Base-by-base conservation (phyloP, 306 rosid genomes). In the Vicia sativa region DNA sequence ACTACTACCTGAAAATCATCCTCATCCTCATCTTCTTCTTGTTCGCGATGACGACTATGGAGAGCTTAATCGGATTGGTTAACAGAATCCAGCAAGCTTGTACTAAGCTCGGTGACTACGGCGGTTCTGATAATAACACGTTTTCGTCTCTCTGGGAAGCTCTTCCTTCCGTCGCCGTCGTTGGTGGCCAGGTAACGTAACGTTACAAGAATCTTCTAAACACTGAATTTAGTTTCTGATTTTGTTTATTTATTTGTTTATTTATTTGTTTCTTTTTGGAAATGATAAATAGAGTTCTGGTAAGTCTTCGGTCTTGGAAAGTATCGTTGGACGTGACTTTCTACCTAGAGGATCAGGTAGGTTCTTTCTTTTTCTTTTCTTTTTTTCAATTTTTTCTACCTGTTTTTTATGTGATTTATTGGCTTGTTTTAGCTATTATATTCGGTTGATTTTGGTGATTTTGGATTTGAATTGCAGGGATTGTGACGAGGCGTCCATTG, bases 321-420 rank as follows among this genome's bases (percentile, higher is more conserved):
- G 98, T 67, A 85, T 90, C 66, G 98, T 93, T 25, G 98, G 98
- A 26, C 96, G 98, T 62, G 98, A 93, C 75, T 93, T 93, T 78
- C 91, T 93, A 42, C 98, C 98, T 1, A 82, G 98, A 77, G 98
- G 98, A 78, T 93, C 98, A 72, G 98, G 98, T 93, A 72, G 98
- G 98, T 93, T 61, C 3, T 59, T 9, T 26, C 29, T n/a, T 28
- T 44, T 19, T 15, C 11, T 43, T 1, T 0, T 46, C n/a, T 65
- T 38, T n/a, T 19, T 41, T 37, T 21, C 8, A 34, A 0, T 8
- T 11, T 21, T 21, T 21, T 1, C 23, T 21, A 44, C 11, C 15
- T 38, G 0, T 4, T 16, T 14, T 6, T 28, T 9, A 0, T 55
- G 46, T n/a, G 12, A 5, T 44, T n/a, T 44, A 1, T 44, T 44